Evolutionary conservation across 345 rosid genomes (phyloP).

Genomic region (Cardamine chenopodiifolia): DNA sequence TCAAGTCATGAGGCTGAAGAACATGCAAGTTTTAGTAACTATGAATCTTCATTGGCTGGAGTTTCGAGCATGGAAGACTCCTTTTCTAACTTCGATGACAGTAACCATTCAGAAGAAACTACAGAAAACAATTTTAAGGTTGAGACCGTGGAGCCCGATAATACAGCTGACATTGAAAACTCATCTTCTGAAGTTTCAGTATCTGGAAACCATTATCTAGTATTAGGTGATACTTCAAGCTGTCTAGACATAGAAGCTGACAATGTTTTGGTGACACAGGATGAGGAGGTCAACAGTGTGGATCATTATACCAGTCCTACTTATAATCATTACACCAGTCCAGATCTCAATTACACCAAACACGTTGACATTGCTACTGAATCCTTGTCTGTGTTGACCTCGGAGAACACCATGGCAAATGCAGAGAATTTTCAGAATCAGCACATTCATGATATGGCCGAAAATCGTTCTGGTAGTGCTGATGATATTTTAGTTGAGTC

Average conservation of each 20-base stretch:
- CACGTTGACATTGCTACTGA: constrained; percentile 31
- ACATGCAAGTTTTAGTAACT: constrained; percentile 16
- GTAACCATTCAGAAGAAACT: constrained; percentile 25
- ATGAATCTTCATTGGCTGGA: constrained; percentile 34
- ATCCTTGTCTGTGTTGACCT: constrained; percentile 30
- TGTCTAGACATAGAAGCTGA: constrained; percentile 23
- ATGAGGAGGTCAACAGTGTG: constrained; percentile 27
- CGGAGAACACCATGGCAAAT: constrained; percentile 18
- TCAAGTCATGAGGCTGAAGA: constrained; percentile 15
- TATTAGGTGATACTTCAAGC: constrained; percentile 37
- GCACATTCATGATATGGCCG: constrained; percentile 29
- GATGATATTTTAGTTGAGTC: constrained; percentile 21
- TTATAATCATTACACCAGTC: constrained; percentile 32
- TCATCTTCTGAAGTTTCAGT: constrained; percentile 20
- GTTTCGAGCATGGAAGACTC: constrained; percentile 2
- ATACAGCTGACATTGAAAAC: not conserved
- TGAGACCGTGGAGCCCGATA: constrained; percentile 40
- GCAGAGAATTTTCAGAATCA: constrained; percentile 40
- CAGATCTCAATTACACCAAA: constrained; percentile 2
- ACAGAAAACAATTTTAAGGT: constrained; percentile 1
- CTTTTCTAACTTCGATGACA: constrained; percentile 13
- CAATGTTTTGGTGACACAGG: constrained; percentile 34
- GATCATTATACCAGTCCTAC: constrained; percentile 35
- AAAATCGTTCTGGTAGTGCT: constrained; percentile 28
- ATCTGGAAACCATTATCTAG: constrained; percentile 10